Evolutionary conservation across 2,329 filamentous ascomycete species (phyloP).

Genomic region (Hawksworthiomyces lignivorus): DNA sequence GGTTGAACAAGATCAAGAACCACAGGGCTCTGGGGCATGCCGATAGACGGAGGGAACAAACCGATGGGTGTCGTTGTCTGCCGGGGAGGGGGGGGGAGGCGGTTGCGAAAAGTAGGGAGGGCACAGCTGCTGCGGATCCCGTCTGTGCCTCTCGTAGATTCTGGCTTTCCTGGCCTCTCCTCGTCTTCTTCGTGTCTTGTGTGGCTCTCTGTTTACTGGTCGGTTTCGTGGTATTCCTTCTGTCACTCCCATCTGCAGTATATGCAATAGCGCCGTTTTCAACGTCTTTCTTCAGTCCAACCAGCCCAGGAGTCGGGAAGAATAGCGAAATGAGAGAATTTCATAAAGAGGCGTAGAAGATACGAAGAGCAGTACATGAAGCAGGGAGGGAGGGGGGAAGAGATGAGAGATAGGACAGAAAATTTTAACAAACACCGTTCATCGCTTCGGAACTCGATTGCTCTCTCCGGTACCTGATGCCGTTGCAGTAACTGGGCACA

Average conservation of each 20-base stretch:
- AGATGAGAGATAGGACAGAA: background rate
- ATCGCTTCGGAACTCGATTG: no score
- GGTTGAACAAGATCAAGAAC: conserved; percentile 5
- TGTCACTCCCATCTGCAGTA: no score
- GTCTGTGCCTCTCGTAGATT: background rate
- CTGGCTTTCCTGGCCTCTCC: background rate
- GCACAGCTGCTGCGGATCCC: background rate
- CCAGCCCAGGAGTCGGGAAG: no score
- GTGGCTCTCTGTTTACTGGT: background rate
- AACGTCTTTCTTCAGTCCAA: no score
- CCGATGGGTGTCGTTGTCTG: background rate
- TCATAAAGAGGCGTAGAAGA: no score
- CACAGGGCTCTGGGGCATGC: conserved; percentile 1
- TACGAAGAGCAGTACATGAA: background rate
- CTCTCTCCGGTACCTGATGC: no score
- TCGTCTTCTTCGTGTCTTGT: background rate
- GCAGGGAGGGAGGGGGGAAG: background rate
- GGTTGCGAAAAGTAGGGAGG: no score
- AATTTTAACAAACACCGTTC: no score
- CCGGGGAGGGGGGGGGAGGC: background rate
- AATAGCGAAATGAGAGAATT: no score
- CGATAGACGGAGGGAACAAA: conserved; percentile 7
- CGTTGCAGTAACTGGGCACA: no score
- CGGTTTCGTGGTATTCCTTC: no score
- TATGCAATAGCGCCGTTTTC: no score